Conservation (phyloP, 1,284 basidiomycete species). For the Pterulicium gracile region DNA sequence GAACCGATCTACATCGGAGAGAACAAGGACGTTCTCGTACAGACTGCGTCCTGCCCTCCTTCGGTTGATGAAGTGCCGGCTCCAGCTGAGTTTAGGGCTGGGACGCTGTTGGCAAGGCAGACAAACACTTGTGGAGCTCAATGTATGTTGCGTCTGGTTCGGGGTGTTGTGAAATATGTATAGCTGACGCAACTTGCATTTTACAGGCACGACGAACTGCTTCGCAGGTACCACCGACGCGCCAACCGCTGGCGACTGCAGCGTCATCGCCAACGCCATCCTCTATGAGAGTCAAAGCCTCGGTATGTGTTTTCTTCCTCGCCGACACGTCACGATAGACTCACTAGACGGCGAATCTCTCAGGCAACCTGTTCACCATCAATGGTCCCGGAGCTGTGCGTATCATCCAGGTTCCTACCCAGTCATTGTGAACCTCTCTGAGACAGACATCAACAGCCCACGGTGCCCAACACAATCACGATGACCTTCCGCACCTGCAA, state of each 20-base stretch:
- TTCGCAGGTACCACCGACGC: conserved; percentile 32
- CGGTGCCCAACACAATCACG: conserved; percentile 22
- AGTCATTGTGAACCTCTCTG: no score
- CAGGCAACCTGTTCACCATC: no score
- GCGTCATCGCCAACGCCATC: conserved; percentile 35
- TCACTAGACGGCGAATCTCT: no score
- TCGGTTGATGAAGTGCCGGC: conserved; percentile 24
- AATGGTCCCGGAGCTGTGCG: no score
- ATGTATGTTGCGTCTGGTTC: conserved; percentile 19
- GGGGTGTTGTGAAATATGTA: conserved; percentile 25
- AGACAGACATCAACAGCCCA: no score
- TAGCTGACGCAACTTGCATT: conserved; percentile 15
- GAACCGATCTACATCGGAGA: conserved; percentile 9
- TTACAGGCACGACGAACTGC: conserved; percentile 29
- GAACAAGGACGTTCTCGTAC: conserved; percentile 14
- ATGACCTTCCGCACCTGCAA: conserved; percentile 25
- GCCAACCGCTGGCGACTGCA: conserved; percentile 33
- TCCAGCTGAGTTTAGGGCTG: conserved; percentile 22
- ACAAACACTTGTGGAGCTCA: conserved; percentile 28
- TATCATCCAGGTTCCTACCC: no score
- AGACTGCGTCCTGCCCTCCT: conserved; percentile 17
- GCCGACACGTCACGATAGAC: neutral
- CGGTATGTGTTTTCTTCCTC: conserved; percentile 16
- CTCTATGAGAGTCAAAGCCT: conserved; percentile 33
- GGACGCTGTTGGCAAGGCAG: conserved; percentile 15